Base-by-base conservation (phyloP, 2,329 filamentous ascomycete genomes). In the Gliomastix tumulicola region DNA sequence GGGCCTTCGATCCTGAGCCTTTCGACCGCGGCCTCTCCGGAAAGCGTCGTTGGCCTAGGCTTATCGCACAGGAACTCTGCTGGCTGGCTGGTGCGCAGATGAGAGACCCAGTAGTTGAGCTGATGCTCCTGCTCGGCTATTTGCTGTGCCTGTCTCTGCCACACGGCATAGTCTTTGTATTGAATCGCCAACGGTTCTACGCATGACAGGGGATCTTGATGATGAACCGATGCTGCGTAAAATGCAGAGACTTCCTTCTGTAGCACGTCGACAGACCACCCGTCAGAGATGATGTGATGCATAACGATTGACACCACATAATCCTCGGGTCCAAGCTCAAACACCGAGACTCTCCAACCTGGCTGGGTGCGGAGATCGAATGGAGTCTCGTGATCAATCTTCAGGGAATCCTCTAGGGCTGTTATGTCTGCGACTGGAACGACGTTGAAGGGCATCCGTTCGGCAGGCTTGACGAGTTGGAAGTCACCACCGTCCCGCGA, bases 11-110 rank as follows among this genome's bases (percentile, higher is more conserved):
- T 31, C 4, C 10, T 11, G 7, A 45, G n/a, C 2, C 32, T 13
- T 15, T 42, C 32, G 3, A 17, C 12, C 5, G 13, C 17, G 12
- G 31, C 31, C n/a, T 13, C 9, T 13, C 38, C 28, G 7, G 38
- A 30, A 17, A 37, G 25, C 4, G 19, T 30, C 6, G 16, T 9
- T n/a, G 37, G 37, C 53, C 4, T 44, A 31, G 2, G 55, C 55
- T 10, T 53, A 39, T 68, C 64, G 6, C 61, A 60, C 7, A 66
- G 49, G 6, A 58, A 40, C 31, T 44, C 41, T 5, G 32, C 21
- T 19, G 36, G 19, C 16, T 39, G 19, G 15, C 32, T 35, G 6
- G 20, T 34, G 18, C 39, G 28, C 3, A 39, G 37, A 21, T 37
- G 21, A 22, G 38, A 31, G 21, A 42, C 33, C 51, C 51, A 54